Base-by-base conservation (phyloP, 345 rosid genomes). In the Trapa bicornis region DNA sequence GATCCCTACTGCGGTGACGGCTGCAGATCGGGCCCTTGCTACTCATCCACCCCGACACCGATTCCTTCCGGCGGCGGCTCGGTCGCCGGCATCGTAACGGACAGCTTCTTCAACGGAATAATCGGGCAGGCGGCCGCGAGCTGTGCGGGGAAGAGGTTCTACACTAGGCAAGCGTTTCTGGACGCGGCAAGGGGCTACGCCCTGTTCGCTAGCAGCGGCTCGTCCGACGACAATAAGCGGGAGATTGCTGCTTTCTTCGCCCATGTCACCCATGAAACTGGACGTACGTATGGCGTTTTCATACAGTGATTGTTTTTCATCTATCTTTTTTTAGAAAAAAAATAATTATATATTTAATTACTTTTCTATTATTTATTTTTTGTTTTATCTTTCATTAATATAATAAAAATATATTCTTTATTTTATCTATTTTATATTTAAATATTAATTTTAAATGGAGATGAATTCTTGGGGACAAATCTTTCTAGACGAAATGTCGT, bases 181-280 rank as follows among this genome's bases (percentile, higher is more conserved):
- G 73, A 74, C 0, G 97, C 93, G n/a, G 69, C 78, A 13, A 53
- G 61, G 0, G 73, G 86, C 0, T 88, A 62, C 53, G 65, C 88
- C 48, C 72, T 70, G 32, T 91, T 91, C 42, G 97, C 89, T 67
- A 74, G 74, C 52, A 68, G 74, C 14, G 89, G 92, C 1, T 75
- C 80, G 0, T 73, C 16, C 4, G 87, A 80, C 37, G 88, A 80
- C 62, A 77, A 84, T 3, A 84, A 71, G 73, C 87, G 97, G 7
- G 92, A 87, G 75, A 84, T 90, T 36, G 97, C 97, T 4, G 84
- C 89, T 5, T 86, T 85, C 77, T 91, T 91, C 56, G 96, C 93
- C 1, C 96, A 91, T 69, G 85, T 76, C 71, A 88, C 97, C 0
- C 96, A 88, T 68, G 93, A 88, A 70, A 91, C 96, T 50, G 96